phyloP scores from a whole-genome alignment of 2,329 filamentous ascomycete genomes.

The Aureobasidium sp. region DNA sequence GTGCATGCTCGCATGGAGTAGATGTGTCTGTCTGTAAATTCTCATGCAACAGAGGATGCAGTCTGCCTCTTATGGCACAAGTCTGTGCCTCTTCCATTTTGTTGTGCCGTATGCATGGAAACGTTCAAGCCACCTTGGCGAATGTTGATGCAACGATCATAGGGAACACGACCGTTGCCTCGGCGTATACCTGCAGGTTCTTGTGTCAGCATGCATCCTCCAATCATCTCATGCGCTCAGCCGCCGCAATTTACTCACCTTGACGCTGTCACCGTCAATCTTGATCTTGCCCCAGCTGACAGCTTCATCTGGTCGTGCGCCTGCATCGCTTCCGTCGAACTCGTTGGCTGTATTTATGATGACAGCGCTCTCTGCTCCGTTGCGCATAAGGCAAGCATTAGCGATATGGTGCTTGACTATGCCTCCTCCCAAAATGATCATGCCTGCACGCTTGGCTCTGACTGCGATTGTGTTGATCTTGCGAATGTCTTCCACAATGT shows the following conservation, averaged over 20 bases:
- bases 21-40: not conserved
- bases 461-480: slow-evolving; percentile 89
- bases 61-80: not conserved
- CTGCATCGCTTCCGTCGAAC: slow-evolving; percentile 95
- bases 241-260: slow-evolving; percentile 47
- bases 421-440: slow-evolving; percentile 91
- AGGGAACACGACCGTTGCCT: slow-evolving; percentile 61
- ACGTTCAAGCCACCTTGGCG: slow-evolving; percentile 36
- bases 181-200: slow-evolving; percentile 49
- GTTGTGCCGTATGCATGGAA: not conserved
- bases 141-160: slow-evolving; percentile 62
- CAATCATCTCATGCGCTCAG: not conserved
- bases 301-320: slow-evolving; percentile 89
- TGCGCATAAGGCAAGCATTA: slow-evolving; percentile 95
- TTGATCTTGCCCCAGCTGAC: slow-evolving; percentile 99
- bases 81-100: not conserved
- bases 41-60: not conserved
- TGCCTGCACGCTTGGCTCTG: slow-evolving; percentile 77
- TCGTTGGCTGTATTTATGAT: slow-evolving; percentile 98
- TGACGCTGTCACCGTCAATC: slow-evolving; percentile 76
- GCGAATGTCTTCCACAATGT: slow-evolving; percentile 90
- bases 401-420: slow-evolving; percentile 98
- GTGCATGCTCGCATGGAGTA: not conserved
- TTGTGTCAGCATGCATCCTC: slow-evolving; percentile 10
- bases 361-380: slow-evolving; percentile 92